Base-by-base conservation (phyloP, 2,329 filamentous ascomycete species). In the Trichophaea hybrida region DNA sequence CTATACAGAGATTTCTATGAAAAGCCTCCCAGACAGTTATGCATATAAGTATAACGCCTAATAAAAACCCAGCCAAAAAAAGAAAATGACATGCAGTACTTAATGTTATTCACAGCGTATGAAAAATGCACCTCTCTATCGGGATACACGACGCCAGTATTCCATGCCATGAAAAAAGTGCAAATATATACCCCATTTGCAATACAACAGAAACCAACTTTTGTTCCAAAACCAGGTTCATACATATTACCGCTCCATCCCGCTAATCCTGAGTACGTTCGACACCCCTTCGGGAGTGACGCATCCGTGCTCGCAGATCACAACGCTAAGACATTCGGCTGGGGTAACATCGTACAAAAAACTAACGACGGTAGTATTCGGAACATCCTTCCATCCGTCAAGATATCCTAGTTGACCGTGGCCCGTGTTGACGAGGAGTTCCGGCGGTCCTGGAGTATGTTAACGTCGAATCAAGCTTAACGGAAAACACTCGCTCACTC, bases 291-390 rank as follows among this genome's bases (percentile, higher is more conserved):
- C 90, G 0, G 89, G 86, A 55, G 89, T 87, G 64, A 94, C 79
- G 68, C 82, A 87, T 46, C 91, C 93, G 70, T 91, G 83, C 74
- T 98, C 93, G 2, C 89, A 96, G 54, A 97, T 82, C 44, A 98
- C 84, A 72, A 90, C 86, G 43, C 87, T 84, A 65, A 97, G 83
- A 69, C 88, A 90, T 68, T 88, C 85, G 3, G 88, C 86, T 12
- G 85, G 86, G 0, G 93, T 98, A 52, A 91, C 87, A 71, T 98
- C 93, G 70, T 94, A 96, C 73, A 97, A 81, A 61, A 96, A 78
- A 69, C 86, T 86, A 84, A 73, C 43, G 85, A 74, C 69, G 84
- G 80, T 60, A 85, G 70, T 64, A 59, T 78, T 78, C 33, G 75
- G 75, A 48, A 78, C 75, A n/a, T 82, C 78, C 57, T 73, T 74